A percentile compares a stretch with the other conserved stretches of the same genome.
Conservation (phyloP, 2,329 filamentous ascomycete genomes). For the Phyllosticta citribraziliensis region DNA sequence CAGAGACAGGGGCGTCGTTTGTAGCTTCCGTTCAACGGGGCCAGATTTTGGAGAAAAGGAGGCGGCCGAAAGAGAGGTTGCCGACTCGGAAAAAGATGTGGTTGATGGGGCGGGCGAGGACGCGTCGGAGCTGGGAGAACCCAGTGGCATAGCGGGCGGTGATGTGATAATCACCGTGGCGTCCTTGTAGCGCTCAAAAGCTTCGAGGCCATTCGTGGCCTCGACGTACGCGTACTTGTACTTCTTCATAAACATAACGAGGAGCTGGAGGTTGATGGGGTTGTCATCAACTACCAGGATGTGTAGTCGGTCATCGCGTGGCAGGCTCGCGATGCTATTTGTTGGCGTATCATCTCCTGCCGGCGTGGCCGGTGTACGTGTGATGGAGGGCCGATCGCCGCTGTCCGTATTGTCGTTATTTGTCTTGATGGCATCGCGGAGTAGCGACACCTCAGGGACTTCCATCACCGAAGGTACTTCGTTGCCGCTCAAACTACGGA, state of each 20-base stretch:
- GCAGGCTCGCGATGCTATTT: neutral
- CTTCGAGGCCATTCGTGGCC: constrained; percentile 28
- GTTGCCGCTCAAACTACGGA: constrained; percentile 3
- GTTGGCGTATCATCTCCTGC: neutral
- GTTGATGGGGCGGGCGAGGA: neutral
- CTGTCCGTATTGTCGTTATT: neutral
- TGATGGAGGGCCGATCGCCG: neutral
- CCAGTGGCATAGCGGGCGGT: neutral
- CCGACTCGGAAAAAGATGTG: neutral
- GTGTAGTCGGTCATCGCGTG: constrained; percentile 5
- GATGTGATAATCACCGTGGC: neutral
- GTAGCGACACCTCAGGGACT: constrained; percentile 2
- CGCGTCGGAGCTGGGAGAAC: neutral
- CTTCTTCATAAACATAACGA: constrained; percentile 28
- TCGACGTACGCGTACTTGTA: constrained; percentile 24
- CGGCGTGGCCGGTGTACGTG: neutral
- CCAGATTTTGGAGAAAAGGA: neutral
- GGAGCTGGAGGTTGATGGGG: constrained; percentile 29
- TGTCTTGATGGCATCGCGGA: constrained; percentile 3
- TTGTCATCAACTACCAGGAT: constrained; percentile 31
- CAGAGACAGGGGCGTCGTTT: neutral
- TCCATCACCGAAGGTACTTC: constrained; percentile 1
- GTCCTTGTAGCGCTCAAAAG: constrained; percentile 23
- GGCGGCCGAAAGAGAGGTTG: neutral
- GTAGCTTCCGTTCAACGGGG: neutral